Percentiles rank a stretch among this genome's conserved stretches.
Evolutionary conservation across 805 yeast species (phyloP).

Genomic region (Metschnikowia reukaufii): DNA sequence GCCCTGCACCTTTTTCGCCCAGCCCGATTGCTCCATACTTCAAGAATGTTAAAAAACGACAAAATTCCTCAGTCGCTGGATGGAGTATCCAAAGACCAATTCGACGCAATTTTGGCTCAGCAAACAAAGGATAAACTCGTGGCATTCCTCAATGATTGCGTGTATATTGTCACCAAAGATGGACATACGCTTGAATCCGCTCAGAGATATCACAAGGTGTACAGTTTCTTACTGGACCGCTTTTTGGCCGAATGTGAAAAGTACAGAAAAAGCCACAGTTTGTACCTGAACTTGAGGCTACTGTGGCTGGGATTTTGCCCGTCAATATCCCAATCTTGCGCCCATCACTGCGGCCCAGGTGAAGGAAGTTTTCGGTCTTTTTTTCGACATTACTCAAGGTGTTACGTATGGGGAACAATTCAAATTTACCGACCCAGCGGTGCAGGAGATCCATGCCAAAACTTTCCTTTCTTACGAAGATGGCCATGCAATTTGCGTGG

Average conservation of each 20-base stretch:
- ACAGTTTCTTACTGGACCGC: conserved; percentile 24
- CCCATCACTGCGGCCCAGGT: conserved; percentile 30
- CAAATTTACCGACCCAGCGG: conserved; percentile 25
- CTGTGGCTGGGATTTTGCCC: conserved; percentile 20
- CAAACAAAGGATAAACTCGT: background rate
- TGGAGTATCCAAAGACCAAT: background rate
- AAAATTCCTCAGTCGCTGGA: background rate
- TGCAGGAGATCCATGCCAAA: conserved; percentile 20
- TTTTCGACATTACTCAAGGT: conserved; percentile 30
- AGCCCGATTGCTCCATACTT: conserved; percentile 3
- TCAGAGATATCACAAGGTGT: conserved; percentile 18
- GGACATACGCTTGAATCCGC: conserved; percentile 18
- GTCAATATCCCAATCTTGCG: conserved; percentile 20
- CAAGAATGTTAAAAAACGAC: background rate
- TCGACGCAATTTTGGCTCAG: too few species aligned
- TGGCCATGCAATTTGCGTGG: conserved; percentile 29
- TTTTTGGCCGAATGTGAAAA: conserved; percentile 27
- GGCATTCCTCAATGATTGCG: background rate
- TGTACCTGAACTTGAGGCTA: conserved; percentile 3
- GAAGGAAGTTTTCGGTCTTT: conserved; percentile 27
- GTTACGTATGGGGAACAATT: conserved; percentile 28
- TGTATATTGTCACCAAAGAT: background rate
- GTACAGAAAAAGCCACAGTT: conserved; percentile 1
- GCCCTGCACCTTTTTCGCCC: background rate
- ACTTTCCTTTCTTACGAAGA: background rate